These are phyloP conservation scores for Primulina eburnea DNA, from an alignment of 257 asterid species.

Conservation along the genomic window DNA sequence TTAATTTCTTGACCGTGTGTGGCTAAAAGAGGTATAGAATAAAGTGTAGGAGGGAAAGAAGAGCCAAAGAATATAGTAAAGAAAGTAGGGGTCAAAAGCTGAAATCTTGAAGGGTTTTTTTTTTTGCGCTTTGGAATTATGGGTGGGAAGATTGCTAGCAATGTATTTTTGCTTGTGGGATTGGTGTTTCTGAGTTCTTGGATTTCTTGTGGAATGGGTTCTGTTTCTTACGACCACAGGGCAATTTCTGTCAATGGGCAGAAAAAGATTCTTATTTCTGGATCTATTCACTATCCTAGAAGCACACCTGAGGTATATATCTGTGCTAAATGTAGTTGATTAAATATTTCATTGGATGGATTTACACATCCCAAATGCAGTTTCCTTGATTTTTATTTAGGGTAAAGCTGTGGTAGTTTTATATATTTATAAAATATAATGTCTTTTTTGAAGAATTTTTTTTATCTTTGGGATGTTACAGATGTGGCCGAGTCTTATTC, in stretches of 20 bases:
- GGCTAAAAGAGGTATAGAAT: constrained; percentile 41
- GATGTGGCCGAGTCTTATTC: constrained; percentile 99
- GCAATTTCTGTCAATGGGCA: constrained; percentile 74
- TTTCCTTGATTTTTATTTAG: neutral
- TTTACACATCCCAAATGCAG: neutral
- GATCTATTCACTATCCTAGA: constrained; percentile 92
- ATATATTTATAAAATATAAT: neutral
- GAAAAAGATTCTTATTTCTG: constrained; percentile 73
- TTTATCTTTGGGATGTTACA: constrained; percentile 32
- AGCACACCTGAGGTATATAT: constrained; percentile 83
- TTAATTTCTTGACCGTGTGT: constrained; percentile 18
- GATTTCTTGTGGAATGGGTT: constrained; percentile 41
- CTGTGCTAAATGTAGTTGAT: constrained; percentile 18
- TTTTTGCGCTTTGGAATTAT: constrained; percentile 31
- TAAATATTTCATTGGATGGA: constrained; percentile 7
- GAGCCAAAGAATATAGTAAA: constrained; percentile 32
- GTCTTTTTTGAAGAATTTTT: neutral
- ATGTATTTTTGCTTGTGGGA: constrained; percentile 26
- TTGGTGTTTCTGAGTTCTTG: constrained; percentile 34
- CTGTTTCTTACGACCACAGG: constrained; percentile 74
- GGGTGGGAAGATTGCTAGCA: constrained; percentile 34
- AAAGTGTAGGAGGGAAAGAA: constrained; percentile 39
- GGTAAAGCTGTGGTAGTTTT: no score
- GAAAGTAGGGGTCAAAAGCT: constrained; percentile 14
- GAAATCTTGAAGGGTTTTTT: constrained; percentile 26